Evolutionary conservation across 169 alveolate species (phyloP).

Genomic region (Theileria equi): DNA sequence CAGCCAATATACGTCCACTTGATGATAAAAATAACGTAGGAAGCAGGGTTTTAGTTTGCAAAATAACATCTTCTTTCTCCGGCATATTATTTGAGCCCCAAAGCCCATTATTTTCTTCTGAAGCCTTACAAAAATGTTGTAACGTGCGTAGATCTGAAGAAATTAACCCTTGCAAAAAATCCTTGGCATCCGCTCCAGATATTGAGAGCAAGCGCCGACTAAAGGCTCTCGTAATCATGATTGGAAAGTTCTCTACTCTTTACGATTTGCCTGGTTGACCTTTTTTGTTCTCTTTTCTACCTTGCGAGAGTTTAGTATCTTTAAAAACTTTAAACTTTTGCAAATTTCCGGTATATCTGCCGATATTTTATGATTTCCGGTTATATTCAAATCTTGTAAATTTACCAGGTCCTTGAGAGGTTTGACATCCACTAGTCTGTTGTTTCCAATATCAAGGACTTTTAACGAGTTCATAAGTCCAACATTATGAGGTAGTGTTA

Average conservation of each 20-base stretch:
- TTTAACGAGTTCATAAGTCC: constrained; percentile 21
- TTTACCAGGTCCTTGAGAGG: constrained; percentile 14
- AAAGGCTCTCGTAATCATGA: constrained; percentile 36
- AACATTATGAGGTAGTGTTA: constrained; percentile 43
- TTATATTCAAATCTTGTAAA: constrained; percentile 33
- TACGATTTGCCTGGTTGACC: not conserved
- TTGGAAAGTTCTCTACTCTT: not conserved
- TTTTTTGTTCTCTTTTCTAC: not conserved
- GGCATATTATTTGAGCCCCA: too few relatives aligned
- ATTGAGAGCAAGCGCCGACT: constrained; percentile 58
- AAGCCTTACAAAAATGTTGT: too few relatives aligned
- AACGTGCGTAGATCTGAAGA: constrained; percentile 61
- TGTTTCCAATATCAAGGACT: constrained; percentile 49
- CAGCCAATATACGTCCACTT: constrained; percentile 68
- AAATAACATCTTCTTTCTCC: not conserved
- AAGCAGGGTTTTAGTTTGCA: too few relatives aligned
- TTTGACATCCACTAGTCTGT: constrained; percentile 31
- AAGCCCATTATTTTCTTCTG: too few relatives aligned
- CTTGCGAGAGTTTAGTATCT: constrained; percentile 28
- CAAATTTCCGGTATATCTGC: not conserved
- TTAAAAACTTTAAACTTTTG: constrained; percentile 1
- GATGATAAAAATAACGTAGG: constrained; percentile 60
- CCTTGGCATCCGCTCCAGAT: constrained; percentile 65
- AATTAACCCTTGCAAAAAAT: constrained; percentile 70
- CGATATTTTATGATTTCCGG: constrained; percentile 34